Base-by-base conservation (phyloP, 2,329 filamentous ascomycete genomes). In the Claviceps capensis region DNA sequence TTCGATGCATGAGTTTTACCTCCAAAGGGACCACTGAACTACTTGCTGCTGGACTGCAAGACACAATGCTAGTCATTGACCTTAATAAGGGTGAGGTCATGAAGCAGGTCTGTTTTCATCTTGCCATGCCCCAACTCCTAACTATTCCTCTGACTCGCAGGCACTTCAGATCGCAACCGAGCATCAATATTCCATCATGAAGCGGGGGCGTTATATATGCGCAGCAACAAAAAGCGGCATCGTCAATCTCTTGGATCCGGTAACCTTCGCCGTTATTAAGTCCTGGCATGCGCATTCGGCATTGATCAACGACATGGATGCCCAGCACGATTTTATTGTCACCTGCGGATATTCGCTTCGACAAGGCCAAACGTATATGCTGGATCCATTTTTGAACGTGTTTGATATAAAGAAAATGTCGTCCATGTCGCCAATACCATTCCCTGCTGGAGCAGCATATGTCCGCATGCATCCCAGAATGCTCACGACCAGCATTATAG, bases 401-500 rank as follows among this genome's bases (percentile, higher is more conserved):
- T 97, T 95, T 63, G 91, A 97, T 63, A 76, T 98, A 47, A 95
- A 95, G 69, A 93, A 88, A 46, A 79, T 96, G 71, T 79, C 81
- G 17, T 88, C 89, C 22, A 80, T 96, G 63, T 85, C 88, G 4
- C 93, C 93, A 0, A 91, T 98, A 43, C 88, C 93, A 0, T 98
- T 85, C 59, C 91, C 93, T 53, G 85, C 89, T 2, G 89, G 93
- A 9, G 93, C 91, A 40, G 91, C 93, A 38, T 95, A 89, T 70
- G 90, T 96, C 43, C 83, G 93, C 53, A 93, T 98, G 86, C 93
- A 98, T 65, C 93, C 94, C 1, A 85, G 89, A 60, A 86, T 98
- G 79, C 85, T 89, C 19, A 96, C 93, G 0, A 97, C 94, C 0
- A 91, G 88, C 61, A 90, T 98, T 55, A 88, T 98, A 48, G 83